These are phyloP conservation scores for Metschnikowia lachancei DNA, from an alignment of 805 yeast species.

Conservation along the genomic window DNA sequence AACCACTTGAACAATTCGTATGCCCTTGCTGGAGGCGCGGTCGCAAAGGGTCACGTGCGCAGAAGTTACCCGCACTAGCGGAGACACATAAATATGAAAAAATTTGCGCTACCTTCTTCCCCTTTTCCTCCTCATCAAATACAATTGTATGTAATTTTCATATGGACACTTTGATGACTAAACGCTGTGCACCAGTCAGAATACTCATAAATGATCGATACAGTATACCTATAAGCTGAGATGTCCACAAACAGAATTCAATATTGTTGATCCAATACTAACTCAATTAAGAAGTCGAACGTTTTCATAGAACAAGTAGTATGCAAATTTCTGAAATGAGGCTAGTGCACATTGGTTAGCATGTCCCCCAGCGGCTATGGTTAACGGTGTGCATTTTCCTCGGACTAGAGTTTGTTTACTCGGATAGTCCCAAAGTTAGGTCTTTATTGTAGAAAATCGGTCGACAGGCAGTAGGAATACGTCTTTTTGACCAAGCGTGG, in stretches of 20 bases:
- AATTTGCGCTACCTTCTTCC: neutral
- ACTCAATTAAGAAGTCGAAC: neutral
- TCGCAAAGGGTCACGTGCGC: constrained; percentile 2
- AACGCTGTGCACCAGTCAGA: constrained; percentile 56
- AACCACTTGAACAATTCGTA: neutral
- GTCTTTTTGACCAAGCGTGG: too few relatives aligned
- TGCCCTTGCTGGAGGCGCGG: constrained; percentile 1
- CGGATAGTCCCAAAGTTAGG: too few relatives aligned
- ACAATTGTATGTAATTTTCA: constrained; percentile 16
- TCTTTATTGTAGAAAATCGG: too few relatives aligned
- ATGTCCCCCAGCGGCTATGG: too few relatives aligned
- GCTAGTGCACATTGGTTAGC: too few relatives aligned
- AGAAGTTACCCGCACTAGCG: constrained; percentile 9
- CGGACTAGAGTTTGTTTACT: too few relatives aligned
- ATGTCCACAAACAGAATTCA: constrained; percentile 12
- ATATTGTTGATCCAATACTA: constrained; percentile 7
- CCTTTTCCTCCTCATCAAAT: neutral
- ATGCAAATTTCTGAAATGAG: too few relatives aligned
- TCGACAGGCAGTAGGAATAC: too few relatives aligned
- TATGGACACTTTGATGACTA: constrained; percentile 38
- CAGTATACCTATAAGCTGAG: constrained; percentile 51
- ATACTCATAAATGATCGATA: constrained; percentile 44
- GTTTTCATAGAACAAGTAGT: neutral
- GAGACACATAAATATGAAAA: neutral
- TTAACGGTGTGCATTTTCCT: too few relatives aligned